A percentile compares a stretch with the other conserved stretches of the same genome.
phyloP scores from a whole-genome alignment of 257 asterid species.

The Solanum gracilifrons region DNA sequence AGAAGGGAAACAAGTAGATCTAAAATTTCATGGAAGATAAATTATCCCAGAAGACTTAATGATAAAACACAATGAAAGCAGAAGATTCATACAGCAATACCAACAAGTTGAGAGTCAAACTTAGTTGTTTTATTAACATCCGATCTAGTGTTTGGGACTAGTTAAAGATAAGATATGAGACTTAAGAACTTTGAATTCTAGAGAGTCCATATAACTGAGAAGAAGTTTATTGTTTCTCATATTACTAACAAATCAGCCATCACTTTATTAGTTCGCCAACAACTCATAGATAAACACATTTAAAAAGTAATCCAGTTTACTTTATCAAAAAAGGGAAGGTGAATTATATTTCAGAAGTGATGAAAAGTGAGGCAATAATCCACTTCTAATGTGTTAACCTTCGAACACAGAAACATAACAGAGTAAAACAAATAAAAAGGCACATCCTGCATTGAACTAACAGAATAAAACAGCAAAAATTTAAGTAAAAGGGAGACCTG shows the following conservation, averaged over 20 bases:
- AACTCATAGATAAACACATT: not conserved
- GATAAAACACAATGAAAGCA: not conserved
- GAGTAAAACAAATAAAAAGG: not conserved
- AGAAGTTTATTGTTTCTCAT: not conserved
- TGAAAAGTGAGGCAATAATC: not conserved
- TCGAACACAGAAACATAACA: not conserved
- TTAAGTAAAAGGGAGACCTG: conserved; percentile 22
- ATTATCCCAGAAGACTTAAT: not conserved
- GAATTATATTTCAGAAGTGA: not conserved
- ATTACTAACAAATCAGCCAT: not conserved
- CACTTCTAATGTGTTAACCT: not conserved
- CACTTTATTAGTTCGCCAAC: not conserved
- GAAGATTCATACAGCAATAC: not conserved
- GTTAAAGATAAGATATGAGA: not conserved
- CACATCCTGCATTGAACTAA: not conserved
- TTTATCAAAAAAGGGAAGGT: not conserved
- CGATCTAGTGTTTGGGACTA: not conserved
- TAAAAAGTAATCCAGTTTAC: not conserved
- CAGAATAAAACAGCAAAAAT: not conserved
- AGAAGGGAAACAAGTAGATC: not conserved
- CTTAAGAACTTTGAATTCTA: not conserved
- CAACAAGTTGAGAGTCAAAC: not conserved
- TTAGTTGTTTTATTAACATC: not conserved
- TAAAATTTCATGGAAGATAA: not conserved
- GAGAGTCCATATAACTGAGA: not conserved